A percentile compares a stretch with the other conserved stretches of the same genome.
These are phyloP conservation scores for Syzygium jambos DNA, from an alignment of 345 rosid species.

Conservation along the genomic window DNA sequence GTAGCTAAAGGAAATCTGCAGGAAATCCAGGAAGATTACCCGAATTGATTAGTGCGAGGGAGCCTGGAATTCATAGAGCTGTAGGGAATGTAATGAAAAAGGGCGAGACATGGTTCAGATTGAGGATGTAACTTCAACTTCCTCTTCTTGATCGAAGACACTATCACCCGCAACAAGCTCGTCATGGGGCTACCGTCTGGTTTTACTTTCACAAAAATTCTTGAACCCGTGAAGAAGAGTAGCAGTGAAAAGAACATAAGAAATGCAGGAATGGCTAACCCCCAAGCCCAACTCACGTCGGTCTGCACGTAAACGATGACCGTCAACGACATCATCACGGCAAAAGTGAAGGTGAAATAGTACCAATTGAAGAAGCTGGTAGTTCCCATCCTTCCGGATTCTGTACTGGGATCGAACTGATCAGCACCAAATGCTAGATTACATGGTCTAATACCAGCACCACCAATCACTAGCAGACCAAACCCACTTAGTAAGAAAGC, in stretches of 20 bases:
- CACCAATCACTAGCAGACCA: constrained; percentile 27
- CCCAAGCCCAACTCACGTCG: constrained; percentile 48
- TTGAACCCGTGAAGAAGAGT: constrained; percentile 25
- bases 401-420: constrained; percentile 37
- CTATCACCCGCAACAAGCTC: constrained; percentile 29
- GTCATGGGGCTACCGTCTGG: constrained; percentile 34
- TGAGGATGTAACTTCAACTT: constrained; percentile 11
- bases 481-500: constrained; percentile 19
- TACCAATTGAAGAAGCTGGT: constrained; percentile 56
- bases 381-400: constrained; percentile 24
- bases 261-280: constrained; percentile 38
- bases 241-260: constrained; percentile 29
- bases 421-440: constrained; percentile 49
- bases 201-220: constrained; percentile 22
- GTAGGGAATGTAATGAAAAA: constrained; percentile 17
- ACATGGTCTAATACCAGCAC: constrained; percentile 45
- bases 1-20: neutral
- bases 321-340: constrained; percentile 27
- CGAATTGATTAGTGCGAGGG: constrained; percentile 26
- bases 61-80: constrained; percentile 25
- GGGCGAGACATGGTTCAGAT: constrained; percentile 27
- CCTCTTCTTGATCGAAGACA: constrained; percentile 50
- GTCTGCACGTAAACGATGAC: constrained; percentile 41
- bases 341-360: constrained; percentile 33
- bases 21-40: constrained; percentile 11